Conservation (phyloP, 1,139 yeast genomes). For the Pichia sp. region DNA sequence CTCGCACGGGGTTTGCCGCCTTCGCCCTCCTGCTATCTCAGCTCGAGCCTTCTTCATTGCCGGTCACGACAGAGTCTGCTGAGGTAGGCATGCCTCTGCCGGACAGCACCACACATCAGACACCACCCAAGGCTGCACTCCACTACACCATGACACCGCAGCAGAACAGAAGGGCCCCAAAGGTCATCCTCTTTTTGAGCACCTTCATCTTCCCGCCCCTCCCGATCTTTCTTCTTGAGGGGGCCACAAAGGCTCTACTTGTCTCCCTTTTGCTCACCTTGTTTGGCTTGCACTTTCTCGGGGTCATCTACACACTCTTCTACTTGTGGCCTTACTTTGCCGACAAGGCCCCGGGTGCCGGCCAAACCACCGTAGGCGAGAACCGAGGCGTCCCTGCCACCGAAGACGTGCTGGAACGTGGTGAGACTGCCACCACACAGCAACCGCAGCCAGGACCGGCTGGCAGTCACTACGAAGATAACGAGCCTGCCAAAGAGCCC, state of each 20-base stretch:
- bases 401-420: neutral
- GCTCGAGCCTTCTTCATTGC: no score
- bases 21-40: no score
- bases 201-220: slow-evolving; percentile 23
- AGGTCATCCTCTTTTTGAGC: slow-evolving; percentile 13
- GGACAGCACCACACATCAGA: neutral
- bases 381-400: neutral
- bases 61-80: neutral
- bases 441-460: no score
- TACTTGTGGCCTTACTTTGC: slow-evolving; percentile 12
- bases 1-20: no score
- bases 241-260: slow-evolving; percentile 13
- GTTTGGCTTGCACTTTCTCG: slow-evolving; percentile 22
- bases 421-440: neutral
- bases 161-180: neutral
- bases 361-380: neutral
- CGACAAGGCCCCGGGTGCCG: neutral
- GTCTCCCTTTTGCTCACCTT: slow-evolving; percentile 17
- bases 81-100: no score
- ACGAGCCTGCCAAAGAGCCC: no score
- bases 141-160: slow-evolving; percentile 1
- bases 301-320: slow-evolving; percentile 19
- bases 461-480: no score
- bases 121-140: neutral
- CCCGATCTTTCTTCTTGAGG: slow-evolving; percentile 18